Conservation (phyloP, 73 alveolate species). For the Halteria grandinella region DNA sequence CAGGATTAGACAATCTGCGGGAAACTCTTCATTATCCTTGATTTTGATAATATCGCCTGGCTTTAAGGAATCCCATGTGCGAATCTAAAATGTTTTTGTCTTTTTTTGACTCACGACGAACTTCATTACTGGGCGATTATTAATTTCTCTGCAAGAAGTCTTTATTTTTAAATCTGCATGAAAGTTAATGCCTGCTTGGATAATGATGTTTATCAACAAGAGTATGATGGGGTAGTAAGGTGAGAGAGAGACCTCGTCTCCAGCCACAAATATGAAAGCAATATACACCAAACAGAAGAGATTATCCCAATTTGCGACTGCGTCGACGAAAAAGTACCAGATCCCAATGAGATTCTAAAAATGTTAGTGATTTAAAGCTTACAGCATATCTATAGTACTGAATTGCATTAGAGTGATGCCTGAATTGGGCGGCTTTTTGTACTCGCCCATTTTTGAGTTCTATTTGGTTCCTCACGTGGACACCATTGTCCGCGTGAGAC, state of each 20-base stretch:
- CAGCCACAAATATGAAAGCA: background rate
- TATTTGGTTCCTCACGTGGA: constrained; percentile 27
- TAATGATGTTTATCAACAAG: constrained; percentile 3
- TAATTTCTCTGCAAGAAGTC: constrained; percentile 35
- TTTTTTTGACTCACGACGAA: constrained; percentile 1
- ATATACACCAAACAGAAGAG: background rate
- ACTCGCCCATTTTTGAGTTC: constrained; percentile 34
- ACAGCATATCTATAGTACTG: constrained; percentile 27
- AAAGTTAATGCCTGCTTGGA: background rate
- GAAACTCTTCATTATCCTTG: constrained; percentile 77
- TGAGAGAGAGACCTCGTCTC: background rate
- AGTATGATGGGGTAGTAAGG: constrained; percentile 4
- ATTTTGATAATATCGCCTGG: constrained; percentile 80
- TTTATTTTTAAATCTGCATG: background rate
- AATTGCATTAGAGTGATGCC: background rate
- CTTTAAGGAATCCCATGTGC: constrained; percentile 64
- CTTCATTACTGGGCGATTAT: constrained; percentile 11
- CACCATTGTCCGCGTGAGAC: no score
- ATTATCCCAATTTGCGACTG: constrained; percentile 3
- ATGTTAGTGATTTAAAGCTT: background rate
- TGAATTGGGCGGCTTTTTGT: background rate
- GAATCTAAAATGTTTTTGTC: constrained; percentile 3
- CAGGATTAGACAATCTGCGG: constrained; percentile 68
- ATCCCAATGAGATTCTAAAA: background rate
- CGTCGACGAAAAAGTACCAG: constrained; percentile 4